Evolutionary conservation across 805 yeast species (phyloP), one percentile per base, ranked within the genome.

Genomic region (Naumovozyma baii): DNA sequence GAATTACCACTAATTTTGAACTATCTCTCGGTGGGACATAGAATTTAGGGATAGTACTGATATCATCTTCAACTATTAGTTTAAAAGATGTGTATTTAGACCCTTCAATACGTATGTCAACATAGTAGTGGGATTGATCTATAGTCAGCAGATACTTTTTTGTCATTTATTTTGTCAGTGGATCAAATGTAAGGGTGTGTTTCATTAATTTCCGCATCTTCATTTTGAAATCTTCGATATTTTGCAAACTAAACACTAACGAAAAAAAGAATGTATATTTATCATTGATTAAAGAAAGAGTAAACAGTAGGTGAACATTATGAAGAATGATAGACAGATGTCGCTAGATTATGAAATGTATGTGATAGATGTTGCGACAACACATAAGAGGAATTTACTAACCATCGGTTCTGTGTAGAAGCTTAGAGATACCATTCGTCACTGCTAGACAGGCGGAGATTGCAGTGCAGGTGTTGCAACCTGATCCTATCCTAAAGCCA

Each of bases 401-500:
- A 44, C 45, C 13, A 12, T n/a, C n/a, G n/a, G n/a, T n/a, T n/a
- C n/a, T 17, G 1, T 18, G 13, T 50, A 62, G 73, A 53, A 55
- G 62, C 30, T 57, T 83, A 19, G 61, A 63, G 16, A 67, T 87
- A 5, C 95, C 95, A 5, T 82, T 86, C 50, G 71, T 70, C 45
- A 67, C 65, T 3, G 55, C 50, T 1, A 53, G 60, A 30, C 90
- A 84, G 49, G 87, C 94, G 0, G 37, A 40, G 3, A 78, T 83
- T 2, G 90, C 92, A 1, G 51, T 61, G 31, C 62, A 65, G n/a
- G 67, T 85, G 2, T 66, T 85, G 17, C 50, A 63, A 3, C 94
- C 90, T 1, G 96, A 86, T 54, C 94, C 95, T 1, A 78, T 82
- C n/a, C 65, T 87, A 45, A 79, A 76, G 52, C 79, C 80, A 1